Conservation (phyloP, 495 filamentous ascomycete species). For the Aspergillus bertholletiae region DNA sequence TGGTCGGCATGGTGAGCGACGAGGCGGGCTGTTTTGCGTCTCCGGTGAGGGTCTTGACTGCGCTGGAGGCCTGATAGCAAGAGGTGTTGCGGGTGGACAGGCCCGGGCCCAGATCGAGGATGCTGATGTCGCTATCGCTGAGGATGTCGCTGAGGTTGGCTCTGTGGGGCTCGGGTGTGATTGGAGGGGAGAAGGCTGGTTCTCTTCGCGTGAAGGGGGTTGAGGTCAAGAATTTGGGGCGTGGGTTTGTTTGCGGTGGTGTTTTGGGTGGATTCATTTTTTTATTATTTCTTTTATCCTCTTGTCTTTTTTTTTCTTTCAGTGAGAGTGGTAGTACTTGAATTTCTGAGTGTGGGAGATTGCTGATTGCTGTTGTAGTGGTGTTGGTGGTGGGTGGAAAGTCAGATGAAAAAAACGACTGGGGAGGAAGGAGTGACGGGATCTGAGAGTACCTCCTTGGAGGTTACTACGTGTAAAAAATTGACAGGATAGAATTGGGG, state of each 20-base stretch:
- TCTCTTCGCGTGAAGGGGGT: not conserved
- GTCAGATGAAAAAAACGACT: not conserved
- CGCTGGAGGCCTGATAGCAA: not conserved
- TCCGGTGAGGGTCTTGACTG: not conserved
- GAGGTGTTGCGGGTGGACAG: not conserved
- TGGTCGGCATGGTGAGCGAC: not conserved
- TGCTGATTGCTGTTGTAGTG: not conserved
- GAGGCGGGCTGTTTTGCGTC: not conserved
- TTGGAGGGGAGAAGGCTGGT: not conserved
- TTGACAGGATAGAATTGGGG: no score
- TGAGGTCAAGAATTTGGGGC: not conserved
- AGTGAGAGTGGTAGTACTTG: not conserved
- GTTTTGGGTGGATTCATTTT: not conserved
- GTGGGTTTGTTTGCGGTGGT: not conserved
- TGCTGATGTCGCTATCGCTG: constrained; percentile 30
- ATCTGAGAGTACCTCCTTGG: no score
- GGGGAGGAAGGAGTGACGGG: not conserved
- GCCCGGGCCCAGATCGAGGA: constrained; percentile 27
- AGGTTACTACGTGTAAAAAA: no score
- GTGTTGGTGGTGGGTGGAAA: not conserved
- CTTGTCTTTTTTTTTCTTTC: not conserved
- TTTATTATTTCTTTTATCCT: not conserved
- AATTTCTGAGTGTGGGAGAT: not conserved
- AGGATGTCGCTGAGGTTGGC: not conserved
- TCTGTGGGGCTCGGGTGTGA: not conserved